Percentiles rank a stretch among this genome's conserved stretches.
Evolutionary conservation across 768 basidiomycete species (phyloP).

Genomic region (Trametes sanguinea): DNA sequence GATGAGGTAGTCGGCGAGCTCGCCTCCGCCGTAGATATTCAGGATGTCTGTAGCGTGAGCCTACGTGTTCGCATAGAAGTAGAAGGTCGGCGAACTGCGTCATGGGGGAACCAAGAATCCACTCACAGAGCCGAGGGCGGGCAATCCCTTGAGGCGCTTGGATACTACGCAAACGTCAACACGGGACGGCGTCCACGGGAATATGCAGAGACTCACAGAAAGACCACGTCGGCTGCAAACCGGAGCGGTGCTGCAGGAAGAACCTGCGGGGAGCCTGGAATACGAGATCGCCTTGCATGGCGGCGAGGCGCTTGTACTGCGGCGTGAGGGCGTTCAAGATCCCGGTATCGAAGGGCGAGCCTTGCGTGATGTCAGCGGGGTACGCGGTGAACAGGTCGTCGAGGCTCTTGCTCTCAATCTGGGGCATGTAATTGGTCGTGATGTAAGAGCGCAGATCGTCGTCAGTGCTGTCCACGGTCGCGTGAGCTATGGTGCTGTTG

Average conservation of each 20-base stretch:
- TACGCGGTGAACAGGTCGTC: constrained; percentile 26
- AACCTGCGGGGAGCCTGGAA: constrained; percentile 54
- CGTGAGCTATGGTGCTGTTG: neutral
- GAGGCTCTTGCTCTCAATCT: constrained; percentile 15
- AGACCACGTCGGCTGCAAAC: constrained; percentile 44
- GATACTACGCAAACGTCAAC: neutral
- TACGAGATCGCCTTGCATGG: constrained; percentile 50
- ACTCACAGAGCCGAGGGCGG: constrained; percentile 13
- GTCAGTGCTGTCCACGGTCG: constrained; percentile 23
- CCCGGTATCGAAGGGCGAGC: constrained; percentile 56
- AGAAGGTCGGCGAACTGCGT: too few species aligned
- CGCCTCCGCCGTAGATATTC: constrained; percentile 27
- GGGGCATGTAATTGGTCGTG: constrained; percentile 28
- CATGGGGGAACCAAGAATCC: too few species aligned
- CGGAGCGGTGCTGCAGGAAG: constrained; percentile 42
- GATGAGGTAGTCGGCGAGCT: constrained; percentile 33
- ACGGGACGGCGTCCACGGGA: neutral
- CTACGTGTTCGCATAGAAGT: neutral
- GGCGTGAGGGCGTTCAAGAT: constrained; percentile 48
- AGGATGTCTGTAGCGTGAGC: constrained; percentile 29
- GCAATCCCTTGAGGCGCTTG: constrained; percentile 19
- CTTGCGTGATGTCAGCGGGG: constrained; percentile 42
- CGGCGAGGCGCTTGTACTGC: constrained; percentile 53
- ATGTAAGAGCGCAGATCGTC: constrained; percentile 18
- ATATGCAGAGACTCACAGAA: constrained; percentile 36